Base-by-base conservation (phyloP, 306 rosid genomes). In the Macrotyloma uniflorum region DNA sequence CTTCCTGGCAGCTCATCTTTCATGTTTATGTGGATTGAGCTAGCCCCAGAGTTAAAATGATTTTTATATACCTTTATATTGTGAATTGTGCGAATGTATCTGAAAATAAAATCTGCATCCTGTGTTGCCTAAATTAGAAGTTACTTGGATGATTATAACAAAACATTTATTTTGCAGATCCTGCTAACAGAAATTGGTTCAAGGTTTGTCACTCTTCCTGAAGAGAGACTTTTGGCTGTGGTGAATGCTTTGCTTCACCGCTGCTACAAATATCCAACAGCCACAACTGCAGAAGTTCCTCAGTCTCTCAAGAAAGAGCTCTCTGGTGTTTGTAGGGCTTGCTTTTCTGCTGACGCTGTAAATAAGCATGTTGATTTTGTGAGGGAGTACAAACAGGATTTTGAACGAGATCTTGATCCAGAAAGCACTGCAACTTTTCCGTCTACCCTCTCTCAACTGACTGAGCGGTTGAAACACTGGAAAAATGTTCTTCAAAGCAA, bases 321-420 rank as follows among this genome's bases (percentile, higher is more conserved):
- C 69, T 91, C 99, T 3, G 98, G 98, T n/a, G 99, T 96, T 87
- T 96, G 99, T 76, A 84, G 97, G 87, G 99, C 99, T 83, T 96
- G 99, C 87, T 96, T 96, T 84, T 96, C 98, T 4, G 92, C 96
- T 35, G 99, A 96, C 85, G 99, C 99, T 67, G 92, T 96, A 69
- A 93, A 87, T 87, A 96, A 96, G 85, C 99, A 96, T 62, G 98
- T 96, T 81, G 99, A 96, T 85, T 93, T 96, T 86, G 99, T 96
- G 36, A 85, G 98, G 87, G 99, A 96, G 82, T 96, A 96, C 87
- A 96, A 93, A 82, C 97, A 93, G 79, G 97, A 96, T 70, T 96
- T 96, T 69, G 99, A 91, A 79, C 97, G 98, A 59, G 99, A 96
- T 88, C 99, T 96, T 82, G 97, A 96, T 87, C 99, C 99, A n/a